phyloP scores from a whole-genome alignment of 192 early-diverging fungal genomes.

The Chytriomyces confervae region DNA sequence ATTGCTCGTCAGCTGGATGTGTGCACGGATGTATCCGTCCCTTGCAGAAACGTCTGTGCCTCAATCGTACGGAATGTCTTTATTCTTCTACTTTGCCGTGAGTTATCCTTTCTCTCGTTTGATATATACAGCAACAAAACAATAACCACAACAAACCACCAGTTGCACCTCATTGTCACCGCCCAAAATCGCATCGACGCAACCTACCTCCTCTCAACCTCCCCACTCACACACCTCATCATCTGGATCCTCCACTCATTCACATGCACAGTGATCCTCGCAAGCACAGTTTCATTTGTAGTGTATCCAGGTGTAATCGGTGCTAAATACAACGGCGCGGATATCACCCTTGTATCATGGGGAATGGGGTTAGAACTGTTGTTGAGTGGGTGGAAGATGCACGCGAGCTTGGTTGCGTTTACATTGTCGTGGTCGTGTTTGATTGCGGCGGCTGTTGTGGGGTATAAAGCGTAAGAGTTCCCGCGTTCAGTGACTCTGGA shows the following conservation, averaged over 20 bases:
- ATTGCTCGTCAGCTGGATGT: not conserved
- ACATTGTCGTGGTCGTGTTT: not conserved
- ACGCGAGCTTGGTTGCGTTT: not conserved
- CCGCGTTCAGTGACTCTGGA: not conserved
- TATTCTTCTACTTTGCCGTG: slow-evolving; percentile 21
- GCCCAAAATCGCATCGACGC: not conserved
- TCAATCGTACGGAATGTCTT: slow-evolving; percentile 5
- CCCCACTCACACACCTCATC: slow-evolving; percentile 5
- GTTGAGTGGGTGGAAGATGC: slow-evolving; percentile 21
- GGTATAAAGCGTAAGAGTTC: slow-evolving; percentile 10
- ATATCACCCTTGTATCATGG: not conserved
- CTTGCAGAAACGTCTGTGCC: not conserved
- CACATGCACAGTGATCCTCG: slow-evolving; percentile 8
- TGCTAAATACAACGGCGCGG: not conserved
- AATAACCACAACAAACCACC: not conserved
- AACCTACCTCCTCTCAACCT: slow-evolving; percentile 1
- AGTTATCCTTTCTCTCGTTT: not conserved
- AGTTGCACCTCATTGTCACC: slow-evolving; percentile 9
- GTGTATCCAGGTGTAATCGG: not conserved
- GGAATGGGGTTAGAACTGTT: slow-evolving; percentile 8
- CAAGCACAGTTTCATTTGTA: slow-evolving; percentile 3
- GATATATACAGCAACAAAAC: not conserved
- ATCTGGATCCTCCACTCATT: slow-evolving; percentile 27
- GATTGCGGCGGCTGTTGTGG: slow-evolving; percentile 9
- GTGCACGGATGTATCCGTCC: not conserved